Conservation (phyloP, 345 rosid genomes). For the Corchorus olitorius region DNA sequence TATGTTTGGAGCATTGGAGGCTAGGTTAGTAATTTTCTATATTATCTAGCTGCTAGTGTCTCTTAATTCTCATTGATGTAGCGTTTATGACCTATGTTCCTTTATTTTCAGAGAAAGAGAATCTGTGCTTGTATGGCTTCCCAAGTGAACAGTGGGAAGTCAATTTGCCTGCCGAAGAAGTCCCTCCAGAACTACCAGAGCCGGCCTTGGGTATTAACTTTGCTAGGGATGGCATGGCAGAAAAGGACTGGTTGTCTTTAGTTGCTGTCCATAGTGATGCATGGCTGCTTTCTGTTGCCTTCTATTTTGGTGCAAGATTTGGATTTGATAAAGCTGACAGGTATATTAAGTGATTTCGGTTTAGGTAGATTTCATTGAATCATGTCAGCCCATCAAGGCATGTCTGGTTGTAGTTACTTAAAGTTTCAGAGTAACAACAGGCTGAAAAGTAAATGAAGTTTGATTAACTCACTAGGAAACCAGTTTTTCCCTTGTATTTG, state of each 20-base stretch:
- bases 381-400: neutral
- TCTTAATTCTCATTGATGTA: neutral
- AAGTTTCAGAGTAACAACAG: neutral
- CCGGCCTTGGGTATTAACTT: slow-evolving; percentile 96
- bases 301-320: slow-evolving; percentile 89
- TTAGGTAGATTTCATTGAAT: slow-evolving; percentile 2
- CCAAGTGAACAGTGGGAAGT: slow-evolving; percentile 94
- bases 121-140: slow-evolving; percentile 77
- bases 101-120: slow-evolving; percentile 72
- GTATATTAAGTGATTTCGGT: slow-evolving; percentile 31
- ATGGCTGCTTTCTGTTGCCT: slow-evolving; percentile 90
- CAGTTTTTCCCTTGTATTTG: neutral
- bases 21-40: neutral
- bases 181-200: slow-evolving; percentile 95
- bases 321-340: slow-evolving; percentile 92
- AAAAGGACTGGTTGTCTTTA: slow-evolving; percentile 86
- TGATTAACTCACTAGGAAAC: neutral
- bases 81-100: slow-evolving; percentile 10
- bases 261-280: slow-evolving; percentile 85
- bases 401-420: neutral
- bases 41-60: neutral
- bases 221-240: slow-evolving; percentile 92
- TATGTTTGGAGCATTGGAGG: neutral
- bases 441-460: neutral
- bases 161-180: slow-evolving; percentile 91